A percentile compares a stretch with the other conserved stretches of the same genome.
Evolutionary conservation across 2,329 filamentous ascomycete species (phyloP).

Genomic region (Xylaria sp.): DNA sequence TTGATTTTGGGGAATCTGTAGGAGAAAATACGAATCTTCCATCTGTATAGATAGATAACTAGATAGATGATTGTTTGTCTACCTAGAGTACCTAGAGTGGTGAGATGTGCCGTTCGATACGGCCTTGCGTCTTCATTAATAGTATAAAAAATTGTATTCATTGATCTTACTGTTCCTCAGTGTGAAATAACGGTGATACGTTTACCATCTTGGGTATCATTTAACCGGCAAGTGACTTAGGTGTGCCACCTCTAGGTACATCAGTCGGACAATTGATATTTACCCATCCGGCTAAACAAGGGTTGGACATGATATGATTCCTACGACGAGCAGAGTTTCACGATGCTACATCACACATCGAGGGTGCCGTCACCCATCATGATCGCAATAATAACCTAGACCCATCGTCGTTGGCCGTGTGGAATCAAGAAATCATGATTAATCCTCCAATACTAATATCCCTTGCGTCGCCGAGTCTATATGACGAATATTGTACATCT

Average conservation of each 20-base stretch:
- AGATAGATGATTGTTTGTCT: constrained; percentile 18
- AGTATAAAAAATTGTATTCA: neutral
- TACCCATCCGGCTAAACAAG: neutral
- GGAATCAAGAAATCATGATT: neutral
- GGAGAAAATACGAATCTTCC: neutral
- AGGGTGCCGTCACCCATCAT: too few relatives aligned
- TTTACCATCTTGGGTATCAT: neutral
- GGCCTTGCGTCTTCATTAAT: constrained; percentile 5
- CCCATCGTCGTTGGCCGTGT: neutral
- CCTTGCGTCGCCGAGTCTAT: neutral
- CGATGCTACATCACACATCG: too few relatives aligned
- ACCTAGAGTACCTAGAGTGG: neutral
- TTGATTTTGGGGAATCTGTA: neutral
- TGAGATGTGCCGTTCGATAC: neutral
- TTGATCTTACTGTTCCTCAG: neutral
- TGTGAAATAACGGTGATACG: neutral
- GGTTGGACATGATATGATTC: too few relatives aligned
- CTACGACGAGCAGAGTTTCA: too few relatives aligned
- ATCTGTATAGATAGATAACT: constrained; percentile 15
- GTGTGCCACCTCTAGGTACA: neutral
- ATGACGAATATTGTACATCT: neutral
- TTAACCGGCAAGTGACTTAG: neutral
- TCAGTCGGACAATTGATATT: neutral
- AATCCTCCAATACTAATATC: neutral
- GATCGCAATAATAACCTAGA: neutral